Conservation (phyloP, 768 basidiomycete genomes). For the Lactarius psammicola region DNA sequence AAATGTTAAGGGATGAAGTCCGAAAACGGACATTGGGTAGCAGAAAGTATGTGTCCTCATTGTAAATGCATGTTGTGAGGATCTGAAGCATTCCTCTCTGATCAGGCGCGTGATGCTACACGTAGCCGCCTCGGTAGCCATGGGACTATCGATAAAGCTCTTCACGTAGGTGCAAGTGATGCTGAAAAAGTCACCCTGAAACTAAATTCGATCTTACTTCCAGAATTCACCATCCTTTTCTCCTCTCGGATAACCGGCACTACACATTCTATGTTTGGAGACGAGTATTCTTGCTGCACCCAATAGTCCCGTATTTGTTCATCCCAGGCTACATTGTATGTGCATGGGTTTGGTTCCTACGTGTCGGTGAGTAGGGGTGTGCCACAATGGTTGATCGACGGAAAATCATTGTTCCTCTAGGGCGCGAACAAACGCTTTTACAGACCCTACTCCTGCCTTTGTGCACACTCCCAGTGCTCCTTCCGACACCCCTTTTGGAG, state of each 20-base stretch:
- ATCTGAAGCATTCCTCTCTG: slow-evolving; percentile 16
- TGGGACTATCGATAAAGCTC: slow-evolving; percentile 66
- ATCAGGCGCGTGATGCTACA: slow-evolving; percentile 57
- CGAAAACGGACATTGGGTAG: slow-evolving; percentile 64
- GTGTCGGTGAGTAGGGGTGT: slow-evolving; percentile 61
- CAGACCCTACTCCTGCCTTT: slow-evolving; percentile 72
- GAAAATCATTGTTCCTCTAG: slow-evolving; percentile 38
- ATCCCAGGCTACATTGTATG: slow-evolving; percentile 81
- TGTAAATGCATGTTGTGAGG: slow-evolving; percentile 26
- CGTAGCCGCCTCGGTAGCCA: slow-evolving; percentile 45
- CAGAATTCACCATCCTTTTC: slow-evolving; percentile 78
- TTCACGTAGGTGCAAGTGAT: slow-evolving; percentile 68
- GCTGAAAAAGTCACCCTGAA: slow-evolving; percentile 26
- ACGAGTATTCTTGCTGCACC: slow-evolving; percentile 75
- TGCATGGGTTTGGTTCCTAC: slow-evolving; percentile 84
- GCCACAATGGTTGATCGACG: slow-evolving; percentile 18
- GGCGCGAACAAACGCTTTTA: slow-evolving; percentile 68
- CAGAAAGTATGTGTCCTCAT: slow-evolving; percentile 40
- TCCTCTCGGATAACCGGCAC: slow-evolving; percentile 94
- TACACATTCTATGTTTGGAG: slow-evolving; percentile 97
- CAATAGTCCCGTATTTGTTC: slow-evolving; percentile 71
- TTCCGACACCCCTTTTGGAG: slow-evolving; percentile 90
- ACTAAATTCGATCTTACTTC: slow-evolving; percentile 16
- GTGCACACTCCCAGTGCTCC: slow-evolving; percentile 65
- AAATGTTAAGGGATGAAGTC: slow-evolving; percentile 46